Evolutionary conservation across 192 early-diverging fungal genomes (phyloP).

Genomic region (Coemansia sp.): DNA sequence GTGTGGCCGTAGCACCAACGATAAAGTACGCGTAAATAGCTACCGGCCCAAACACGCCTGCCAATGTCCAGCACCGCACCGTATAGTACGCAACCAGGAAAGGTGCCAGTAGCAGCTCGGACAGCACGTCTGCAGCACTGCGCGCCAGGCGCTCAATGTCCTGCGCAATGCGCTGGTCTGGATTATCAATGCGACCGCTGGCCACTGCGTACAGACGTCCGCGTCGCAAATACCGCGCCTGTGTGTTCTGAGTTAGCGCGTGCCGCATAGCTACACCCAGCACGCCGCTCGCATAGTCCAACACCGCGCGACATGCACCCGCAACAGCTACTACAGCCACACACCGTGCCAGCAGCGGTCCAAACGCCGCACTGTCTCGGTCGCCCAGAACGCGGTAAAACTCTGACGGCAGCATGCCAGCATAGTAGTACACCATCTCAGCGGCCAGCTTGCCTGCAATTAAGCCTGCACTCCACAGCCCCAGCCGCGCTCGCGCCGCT

Average conservation of each 20-base stretch:
- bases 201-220: constrained; percentile 63
- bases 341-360: constrained; percentile 56
- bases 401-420: constrained; percentile 68
- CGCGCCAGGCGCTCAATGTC: constrained; percentile 79
- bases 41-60: constrained; percentile 67
- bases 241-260: constrained; percentile 63
- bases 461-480: constrained; percentile 23
- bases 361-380: constrained; percentile 64
- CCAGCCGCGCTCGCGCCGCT: constrained; percentile 20
- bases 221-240: constrained; percentile 61
- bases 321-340: constrained; percentile 59
- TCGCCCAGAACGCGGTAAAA: constrained; percentile 74
- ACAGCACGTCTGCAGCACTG: constrained; percentile 53
- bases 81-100: constrained; percentile 79
- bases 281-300: constrained; percentile 63
- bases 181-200: constrained; percentile 65
- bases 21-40: constrained; percentile 74
- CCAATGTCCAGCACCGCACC: constrained; percentile 63
- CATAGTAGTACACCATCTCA: constrained; percentile 61
- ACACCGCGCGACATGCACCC: constrained; percentile 60
- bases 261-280: constrained; percentile 64
- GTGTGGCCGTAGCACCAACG: constrained; percentile 60
- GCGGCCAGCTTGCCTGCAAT: constrained; percentile 30
- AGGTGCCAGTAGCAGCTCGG: constrained; percentile 70
- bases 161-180: constrained; percentile 88